These are phyloP conservation scores for Papilionanthe hybrid DNA, from an alignment of 116 monocot genomes.

Conservation along the genomic window DNA sequence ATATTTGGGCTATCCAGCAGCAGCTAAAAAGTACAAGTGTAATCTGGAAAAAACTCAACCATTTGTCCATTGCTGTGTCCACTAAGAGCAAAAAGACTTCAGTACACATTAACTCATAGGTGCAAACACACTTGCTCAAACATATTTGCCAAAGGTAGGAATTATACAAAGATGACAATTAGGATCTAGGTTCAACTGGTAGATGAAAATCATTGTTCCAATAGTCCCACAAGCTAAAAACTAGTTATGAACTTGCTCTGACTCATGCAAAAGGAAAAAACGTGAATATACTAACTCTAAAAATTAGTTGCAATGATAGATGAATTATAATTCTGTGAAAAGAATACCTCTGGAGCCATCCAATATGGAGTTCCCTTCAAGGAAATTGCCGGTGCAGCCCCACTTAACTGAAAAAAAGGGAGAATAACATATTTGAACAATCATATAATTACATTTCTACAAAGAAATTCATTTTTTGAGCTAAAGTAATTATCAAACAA, in stretches of 20 bases:
- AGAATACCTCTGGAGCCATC: constrained; percentile 94
- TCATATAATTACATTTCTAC: neutral
- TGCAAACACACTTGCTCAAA: neutral
- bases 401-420: constrained; percentile 48
- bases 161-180: neutral
- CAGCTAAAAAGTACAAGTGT: neutral
- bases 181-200: neutral
- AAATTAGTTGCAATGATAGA: constrained; percentile 4
- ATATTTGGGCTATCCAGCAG: neutral
- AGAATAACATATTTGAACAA: neutral
- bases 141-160: neutral
- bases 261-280: neutral
- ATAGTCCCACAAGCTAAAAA: neutral
- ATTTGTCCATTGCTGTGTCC: neutral
- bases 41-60: neutral
- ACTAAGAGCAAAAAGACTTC: too few species aligned
- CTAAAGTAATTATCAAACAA: neutral
- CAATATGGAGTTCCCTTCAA: constrained; percentile 87
- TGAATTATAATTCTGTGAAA: neutral
- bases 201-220: neutral
- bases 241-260: neutral
- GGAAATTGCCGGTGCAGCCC: constrained; percentile 54
- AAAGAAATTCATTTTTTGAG: neutral
- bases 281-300: neutral
- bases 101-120: neutral